Base-by-base conservation (phyloP, 2,329 filamentous ascomycete species). In the Sclerotinia sclerotiorum region DNA sequence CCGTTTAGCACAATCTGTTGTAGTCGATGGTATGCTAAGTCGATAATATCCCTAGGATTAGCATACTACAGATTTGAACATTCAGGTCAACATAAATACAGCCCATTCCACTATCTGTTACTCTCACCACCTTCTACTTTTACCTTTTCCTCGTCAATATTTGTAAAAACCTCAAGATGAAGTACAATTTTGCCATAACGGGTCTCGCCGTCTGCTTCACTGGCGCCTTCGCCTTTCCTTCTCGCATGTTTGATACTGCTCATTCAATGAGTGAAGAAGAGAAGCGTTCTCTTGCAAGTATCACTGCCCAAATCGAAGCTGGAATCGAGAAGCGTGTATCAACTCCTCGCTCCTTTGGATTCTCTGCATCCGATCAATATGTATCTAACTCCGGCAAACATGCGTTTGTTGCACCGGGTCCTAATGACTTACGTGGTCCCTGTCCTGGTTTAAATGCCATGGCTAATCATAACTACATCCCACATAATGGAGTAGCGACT, bases 381-480 rank as follows among this genome's bases (percentile, higher is more conserved):
- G 71, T 74, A 21, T 72, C 71, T 10, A 75, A 61, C 21, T 67
- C 51, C 5, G 73, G 72, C 4, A 29, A 29, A 2, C 64, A 75
- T 70, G 67, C 69, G 1, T 74, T 72, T 35, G 70, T 72, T 32
- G 46, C 73, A 49, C 72, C 72, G 6, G 69, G 67, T 7, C 49
- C 65, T 3, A 54, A 42, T 24, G 74, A 75, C 35, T 55, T 71
- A 10, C 52, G 73, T 65, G 73, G 73, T 27, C 74, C 73, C 51
- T 81, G 80, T 69, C 80, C 80, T 1, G 79, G 79, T 42, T 72
- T 81, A 46, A 82, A 82, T 72, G 80, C 80, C 6, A 72, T 81
- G 58, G 80, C 80, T 56, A 81, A 81, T 65, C 80, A 82, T 72
- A 77, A 75, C 17, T 81, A 81, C 58, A 79, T 81, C n/a, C 78